Conservation (phyloP, 257 asterid species). For the Gentiana straminea region DNA sequence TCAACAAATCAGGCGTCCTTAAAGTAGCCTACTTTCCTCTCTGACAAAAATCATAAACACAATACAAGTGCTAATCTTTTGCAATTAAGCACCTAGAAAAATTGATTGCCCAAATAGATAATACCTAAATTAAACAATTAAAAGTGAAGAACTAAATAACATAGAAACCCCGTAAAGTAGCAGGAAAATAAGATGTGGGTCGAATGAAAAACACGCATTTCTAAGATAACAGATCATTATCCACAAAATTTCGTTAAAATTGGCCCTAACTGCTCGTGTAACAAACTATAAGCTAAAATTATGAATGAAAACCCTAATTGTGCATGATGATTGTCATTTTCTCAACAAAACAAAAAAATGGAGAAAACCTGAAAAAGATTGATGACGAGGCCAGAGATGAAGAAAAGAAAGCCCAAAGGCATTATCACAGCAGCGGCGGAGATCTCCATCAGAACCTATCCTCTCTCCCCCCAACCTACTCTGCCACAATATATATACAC, state of each 20-base stretch:
- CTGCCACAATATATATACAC: not conserved
- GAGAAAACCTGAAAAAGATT: constrained; percentile 60
- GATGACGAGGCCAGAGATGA: constrained; percentile 71
- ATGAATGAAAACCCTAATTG: not conserved
- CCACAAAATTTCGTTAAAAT: not conserved
- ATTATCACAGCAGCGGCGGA: constrained; percentile 71
- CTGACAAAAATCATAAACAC: not conserved
- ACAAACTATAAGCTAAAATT: not conserved
- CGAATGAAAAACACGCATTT: too few relatives aligned
- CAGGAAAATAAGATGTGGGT: not conserved
- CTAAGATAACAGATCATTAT: too few relatives aligned
- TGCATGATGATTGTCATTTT: not conserved
- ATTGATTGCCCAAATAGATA: too few relatives aligned
- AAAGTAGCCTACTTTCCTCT: not conserved
- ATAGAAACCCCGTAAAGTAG: not conserved
- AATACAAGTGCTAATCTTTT: not conserved
- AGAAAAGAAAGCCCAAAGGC: constrained; percentile 81
- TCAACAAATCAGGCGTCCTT: not conserved
- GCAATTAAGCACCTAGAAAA: not conserved
- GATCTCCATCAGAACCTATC: constrained; percentile 19
- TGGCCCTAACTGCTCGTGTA: not conserved
- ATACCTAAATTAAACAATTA: not conserved
- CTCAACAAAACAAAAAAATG: not conserved
- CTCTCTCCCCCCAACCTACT: constrained; percentile 1
- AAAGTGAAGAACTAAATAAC: not conserved